These are phyloP conservation scores for Talaromyces thailandensis DNA, from an alignment of 495 filamentous ascomycete species.

Conservation along the genomic window DNA sequence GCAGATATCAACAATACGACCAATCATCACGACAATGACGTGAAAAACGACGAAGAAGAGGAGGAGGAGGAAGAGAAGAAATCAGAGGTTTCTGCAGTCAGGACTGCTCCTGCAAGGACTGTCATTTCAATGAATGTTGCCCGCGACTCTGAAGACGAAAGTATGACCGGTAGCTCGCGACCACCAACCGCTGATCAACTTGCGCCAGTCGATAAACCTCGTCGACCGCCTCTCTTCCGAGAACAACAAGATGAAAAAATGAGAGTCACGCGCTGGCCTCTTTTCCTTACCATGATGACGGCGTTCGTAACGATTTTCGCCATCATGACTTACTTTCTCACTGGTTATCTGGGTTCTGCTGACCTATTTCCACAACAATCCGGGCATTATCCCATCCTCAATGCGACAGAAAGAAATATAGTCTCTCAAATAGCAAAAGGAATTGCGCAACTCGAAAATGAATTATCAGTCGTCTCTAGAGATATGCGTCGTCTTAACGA, in stretches of 20 bases:
- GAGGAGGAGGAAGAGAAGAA: not conserved
- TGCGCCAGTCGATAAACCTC: not conserved
- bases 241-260: not conserved
- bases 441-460: constrained; percentile 19
- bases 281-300: not conserved
- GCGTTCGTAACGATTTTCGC: not conserved
- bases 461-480: constrained; percentile 28
- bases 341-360: not conserved
- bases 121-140: not conserved
- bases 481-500: constrained; percentile 19
- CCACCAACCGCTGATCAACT: not conserved
- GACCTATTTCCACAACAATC: not conserved
- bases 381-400: constrained; percentile 7
- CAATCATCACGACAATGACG: not conserved
- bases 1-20: not conserved
- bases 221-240: not conserved
- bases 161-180: not conserved
- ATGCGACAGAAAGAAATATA: constrained; percentile 16
- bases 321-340: not conserved
- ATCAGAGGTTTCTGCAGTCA: not conserved
- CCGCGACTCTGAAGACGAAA: not conserved
- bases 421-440: constrained; percentile 22
- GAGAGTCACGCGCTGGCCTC: not conserved
- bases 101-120: not conserved
- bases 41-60: not conserved